Evolutionary conservation across 768 basidiomycete species (phyloP), one percentile per base, ranked within the genome.

Genomic region (Vishniacozyma victoriae): DNA sequence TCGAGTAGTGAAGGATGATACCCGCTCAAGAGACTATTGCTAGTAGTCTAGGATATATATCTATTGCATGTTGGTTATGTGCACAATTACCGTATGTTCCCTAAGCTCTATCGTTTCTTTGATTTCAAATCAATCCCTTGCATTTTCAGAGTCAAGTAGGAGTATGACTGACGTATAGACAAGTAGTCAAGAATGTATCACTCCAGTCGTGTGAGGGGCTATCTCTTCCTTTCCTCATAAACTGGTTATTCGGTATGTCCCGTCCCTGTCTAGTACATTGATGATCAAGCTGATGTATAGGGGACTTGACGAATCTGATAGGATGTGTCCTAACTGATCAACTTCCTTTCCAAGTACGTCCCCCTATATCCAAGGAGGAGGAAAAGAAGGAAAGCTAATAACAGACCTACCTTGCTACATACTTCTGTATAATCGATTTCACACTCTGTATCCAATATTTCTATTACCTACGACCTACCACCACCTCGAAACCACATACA

Each of bases 241-340:
- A 87, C 60, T 99, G 95, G 95, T 75, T 91, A 49, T 77, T 87
- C 19, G 91, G 90, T 90, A 63, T 61, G 79, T 72, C 14, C n/a
- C 29, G 9, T n/a, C n/a, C 29, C 29, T 33, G 29, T n/a, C 9
- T 33, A 33, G n/a, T 33, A 9, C 29, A 33, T n/a, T 33, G 9
- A 33, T 33, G 4, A 23, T 18, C n/a, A n/a, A n/a, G 39, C 49
- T 54, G 45, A 52, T 23, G 12, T n/a, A 22, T 68, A 86, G 93
- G 93, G 41, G 95, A 99, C 73, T 75, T 86, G 19, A 90, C 91
- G 16, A 97, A 97, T 72, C 78, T 97, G 24, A 71, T 97, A 50
- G 92, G 75, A 7, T 69, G 69, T 69, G 74, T 96, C 50, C 76
- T 99, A 46, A 97, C 95, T 2, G 79, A 85, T 60, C 95, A 97